These are phyloP conservation scores for Nicotiana tomentosiformis DNA, from an alignment of 257 asterid genomes.

Conservation along the genomic window DNA sequence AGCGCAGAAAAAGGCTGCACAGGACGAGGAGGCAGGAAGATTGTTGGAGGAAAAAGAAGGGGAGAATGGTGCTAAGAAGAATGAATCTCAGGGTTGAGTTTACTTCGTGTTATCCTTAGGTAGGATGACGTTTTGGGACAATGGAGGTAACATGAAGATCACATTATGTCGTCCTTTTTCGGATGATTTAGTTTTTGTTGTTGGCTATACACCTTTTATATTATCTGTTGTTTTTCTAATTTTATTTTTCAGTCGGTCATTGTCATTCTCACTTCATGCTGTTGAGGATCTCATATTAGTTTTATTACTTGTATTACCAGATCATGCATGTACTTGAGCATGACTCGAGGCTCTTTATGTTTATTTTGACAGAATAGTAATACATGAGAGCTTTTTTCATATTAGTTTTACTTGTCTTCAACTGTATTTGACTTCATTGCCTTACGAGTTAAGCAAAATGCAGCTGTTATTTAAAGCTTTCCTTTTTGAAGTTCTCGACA, in stretches of 20 bases:
- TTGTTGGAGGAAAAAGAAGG: constrained; percentile 39
- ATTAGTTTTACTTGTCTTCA: neutral
- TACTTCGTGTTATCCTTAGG: neutral
- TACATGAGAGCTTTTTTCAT: neutral
- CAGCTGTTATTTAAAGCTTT: neutral
- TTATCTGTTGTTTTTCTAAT: neutral
- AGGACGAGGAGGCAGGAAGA: constrained; percentile 42
- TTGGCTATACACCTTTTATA: constrained; percentile 7
- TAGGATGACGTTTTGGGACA: constrained; percentile 2
- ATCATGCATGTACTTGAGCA: constrained; percentile 8
- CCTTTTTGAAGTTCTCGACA: neutral
- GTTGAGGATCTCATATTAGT: neutral
- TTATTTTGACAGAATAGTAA: constrained; percentile 4
- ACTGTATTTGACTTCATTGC: neutral
- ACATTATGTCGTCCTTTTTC: constrained; percentile 15
- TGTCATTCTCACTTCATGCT: neutral
- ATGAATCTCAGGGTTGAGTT: constrained; percentile 29
- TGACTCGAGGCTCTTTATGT: neutral
- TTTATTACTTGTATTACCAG: neutral
- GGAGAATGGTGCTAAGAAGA: constrained; percentile 29
- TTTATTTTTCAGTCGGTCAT: neutral
- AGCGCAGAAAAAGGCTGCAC: constrained; percentile 48
- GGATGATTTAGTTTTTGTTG: constrained; percentile 16
- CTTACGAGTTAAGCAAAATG: neutral
- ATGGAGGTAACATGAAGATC: neutral